These are phyloP conservation scores for Dryas octopetala DNA, from an alignment of 306 rosid species.

Conservation along the genomic window DNA sequence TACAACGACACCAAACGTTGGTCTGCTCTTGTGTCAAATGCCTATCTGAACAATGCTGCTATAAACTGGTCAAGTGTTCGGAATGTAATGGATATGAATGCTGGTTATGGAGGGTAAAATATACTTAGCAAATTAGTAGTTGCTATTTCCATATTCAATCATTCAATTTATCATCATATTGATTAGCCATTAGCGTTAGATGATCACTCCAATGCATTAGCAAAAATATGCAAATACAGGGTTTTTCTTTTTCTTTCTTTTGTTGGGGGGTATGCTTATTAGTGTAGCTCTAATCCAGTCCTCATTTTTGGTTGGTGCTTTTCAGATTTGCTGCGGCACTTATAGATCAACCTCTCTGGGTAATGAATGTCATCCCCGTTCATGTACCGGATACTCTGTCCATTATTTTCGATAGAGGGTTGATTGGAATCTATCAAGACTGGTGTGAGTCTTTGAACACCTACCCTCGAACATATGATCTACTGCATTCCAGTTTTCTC, in stretches of 20 bases:
- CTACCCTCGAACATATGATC: conserved; percentile 88
- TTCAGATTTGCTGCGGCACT: conserved; percentile 91
- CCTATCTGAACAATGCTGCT: conserved; percentile 48
- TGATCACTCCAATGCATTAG: no score
- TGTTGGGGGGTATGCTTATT: background rate
- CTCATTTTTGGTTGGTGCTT: background rate
- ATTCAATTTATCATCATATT: background rate
- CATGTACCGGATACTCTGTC: conserved; percentile 68
- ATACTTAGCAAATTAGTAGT: background rate
- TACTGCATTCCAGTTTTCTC: conserved; percentile 79
- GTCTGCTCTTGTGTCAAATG: conserved; percentile 65
- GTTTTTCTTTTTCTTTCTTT: background rate
- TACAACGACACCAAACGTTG: conserved; percentile 61
- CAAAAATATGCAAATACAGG: background rate
- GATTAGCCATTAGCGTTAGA: background rate
- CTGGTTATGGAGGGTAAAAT: conserved; percentile 95
- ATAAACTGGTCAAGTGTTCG: conserved; percentile 76
- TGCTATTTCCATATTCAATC: background rate
- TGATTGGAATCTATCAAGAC: conserved; percentile 88
- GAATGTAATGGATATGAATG: conserved; percentile 95
- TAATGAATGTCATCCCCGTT: conserved; percentile 84
- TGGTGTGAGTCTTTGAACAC: conserved; percentile 94
- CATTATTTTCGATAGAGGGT: conserved; percentile 72
- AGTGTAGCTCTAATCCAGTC: background rate
- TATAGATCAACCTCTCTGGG: conserved; percentile 74